Evolutionary conservation across 2,329 filamentous ascomycete species (phyloP), one percentile per base, ranked within the genome.

Genomic region (Aphanoascus verrucosus): DNA sequence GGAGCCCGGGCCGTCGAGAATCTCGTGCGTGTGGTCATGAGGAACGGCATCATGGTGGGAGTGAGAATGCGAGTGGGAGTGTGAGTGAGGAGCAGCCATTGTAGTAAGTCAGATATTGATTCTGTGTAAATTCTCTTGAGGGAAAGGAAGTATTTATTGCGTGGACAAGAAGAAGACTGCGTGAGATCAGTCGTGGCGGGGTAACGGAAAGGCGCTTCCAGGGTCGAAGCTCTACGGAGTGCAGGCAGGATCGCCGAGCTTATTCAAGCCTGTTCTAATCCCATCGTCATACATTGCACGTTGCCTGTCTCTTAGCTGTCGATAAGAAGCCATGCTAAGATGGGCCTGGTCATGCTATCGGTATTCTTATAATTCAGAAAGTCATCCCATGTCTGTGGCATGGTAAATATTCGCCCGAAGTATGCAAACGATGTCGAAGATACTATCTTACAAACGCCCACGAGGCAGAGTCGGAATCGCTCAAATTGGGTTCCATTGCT

Each of bases 21-120:
- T 89, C 76, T 97, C 93, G 69, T 97, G 93, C 1, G 85, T 87
- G 74, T 98, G 93, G 63, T 93, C 93, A 69, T 97, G 93, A 41
- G 76, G 77, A 52, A 77, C 78, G 56, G 78, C 76, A 58, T 74
- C 71, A 65, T 83, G 82, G 34, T 83, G 82, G 34, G 69, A 65
- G 56, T 74, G 71, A 45, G 66, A 63, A 40, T 58, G 54, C 7
- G 55, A 48, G 35, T 54, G 55, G 19, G 51, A 50, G 49, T 50
- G 44, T 12, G 48, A 37, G 17, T 40, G 42, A 3, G 42, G 17
- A 32, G 34, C 19, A 15, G 51, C 51, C 51, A 53, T 53, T 46
- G 42, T 46, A 11, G 8, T 4, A 9, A 20, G 9, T 9, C 9
- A n/a, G n/a, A 37, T 3, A 12, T 37, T 37, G 35, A 37, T 37